These are phyloP conservation scores for Trypanosoma platydactyli DNA, from an alignment of 208 protist genomes.

Conservation along the genomic window DNA sequence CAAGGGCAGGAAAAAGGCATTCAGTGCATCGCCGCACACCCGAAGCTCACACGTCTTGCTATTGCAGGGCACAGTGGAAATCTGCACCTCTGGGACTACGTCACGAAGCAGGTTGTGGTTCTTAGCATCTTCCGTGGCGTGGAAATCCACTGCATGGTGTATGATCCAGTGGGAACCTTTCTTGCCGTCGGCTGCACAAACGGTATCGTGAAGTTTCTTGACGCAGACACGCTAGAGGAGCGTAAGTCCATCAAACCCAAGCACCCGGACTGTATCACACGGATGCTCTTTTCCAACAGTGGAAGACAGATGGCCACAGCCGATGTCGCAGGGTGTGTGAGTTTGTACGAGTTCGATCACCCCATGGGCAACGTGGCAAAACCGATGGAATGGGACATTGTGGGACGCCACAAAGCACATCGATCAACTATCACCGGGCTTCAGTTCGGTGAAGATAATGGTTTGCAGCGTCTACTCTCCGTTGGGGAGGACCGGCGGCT, in stretches of 20 bases:
- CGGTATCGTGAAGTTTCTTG: conserved; percentile 91
- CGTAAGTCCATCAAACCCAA: conserved; percentile 81
- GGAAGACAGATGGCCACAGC: conserved; percentile 80
- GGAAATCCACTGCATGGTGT: conserved; percentile 82
- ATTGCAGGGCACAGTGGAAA: conserved; percentile 86
- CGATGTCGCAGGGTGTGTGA: conserved; percentile 78
- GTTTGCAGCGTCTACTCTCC: conserved; percentile 83
- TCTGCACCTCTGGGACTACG: conserved; percentile 93
- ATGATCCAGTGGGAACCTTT: conserved; percentile 79
- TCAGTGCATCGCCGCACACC: conserved; percentile 81
- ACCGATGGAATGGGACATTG: conserved; percentile 88
- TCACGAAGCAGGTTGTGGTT: conserved; percentile 58
- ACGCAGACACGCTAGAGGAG: conserved; percentile 82
- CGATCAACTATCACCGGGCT: conserved; percentile 83
- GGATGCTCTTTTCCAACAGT: conserved; percentile 85
- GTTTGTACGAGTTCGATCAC: conserved; percentile 85
- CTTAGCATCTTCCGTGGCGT: conserved; percentile 82
- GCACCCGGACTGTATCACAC: conserved; percentile 55
- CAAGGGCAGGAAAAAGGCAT: conserved; percentile 89
- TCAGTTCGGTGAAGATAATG: conserved; percentile 70
- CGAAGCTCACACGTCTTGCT: conserved; percentile 74
- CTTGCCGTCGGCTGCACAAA: conserved; percentile 93
- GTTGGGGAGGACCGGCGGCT: conserved; percentile 91
- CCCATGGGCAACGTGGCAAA: conserved; percentile 45
- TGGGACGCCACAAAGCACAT: conserved; percentile 93